Percentiles rank a stretch among this genome's conserved stretches.
Conservation (phyloP, 2,329 filamentous ascomycete species). For the Colletotrichum lini region DNA sequence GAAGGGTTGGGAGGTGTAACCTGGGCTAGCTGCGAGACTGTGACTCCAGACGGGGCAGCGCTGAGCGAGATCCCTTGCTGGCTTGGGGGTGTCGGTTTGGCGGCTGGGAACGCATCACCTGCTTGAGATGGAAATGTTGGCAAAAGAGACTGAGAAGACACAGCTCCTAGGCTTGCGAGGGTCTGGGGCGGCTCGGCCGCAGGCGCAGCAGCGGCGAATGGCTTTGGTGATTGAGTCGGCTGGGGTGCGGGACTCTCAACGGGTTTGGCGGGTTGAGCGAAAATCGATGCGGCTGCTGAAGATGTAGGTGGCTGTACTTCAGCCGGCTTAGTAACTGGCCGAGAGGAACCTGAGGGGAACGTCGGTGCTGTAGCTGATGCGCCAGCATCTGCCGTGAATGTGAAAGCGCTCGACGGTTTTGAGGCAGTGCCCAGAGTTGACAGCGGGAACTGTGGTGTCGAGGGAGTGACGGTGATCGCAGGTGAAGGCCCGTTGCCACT, state of each 20-base stretch:
- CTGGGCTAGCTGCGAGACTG: slow-evolving; percentile 24
- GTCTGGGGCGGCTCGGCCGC: slow-evolving; percentile 39
- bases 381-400: background rate
- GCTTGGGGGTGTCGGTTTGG: background rate
- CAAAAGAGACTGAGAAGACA: slow-evolving; percentile 17
- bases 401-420: slow-evolving; percentile 21
- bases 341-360: background rate
- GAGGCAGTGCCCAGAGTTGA: slow-evolving; percentile 7
- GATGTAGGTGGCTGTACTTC: background rate
- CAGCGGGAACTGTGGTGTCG: slow-evolving; percentile 38
- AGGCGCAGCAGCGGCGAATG: slow-evolving; percentile 33
- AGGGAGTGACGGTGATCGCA: slow-evolving; percentile 38
- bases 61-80: slow-evolving; percentile 2
- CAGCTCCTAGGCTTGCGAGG: background rate
- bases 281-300: background rate
- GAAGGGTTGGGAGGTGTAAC: slow-evolving; percentile 7
- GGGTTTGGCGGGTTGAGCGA: slow-evolving; percentile 34
- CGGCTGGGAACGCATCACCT: background rate
- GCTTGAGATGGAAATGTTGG: slow-evolving; percentile 19
- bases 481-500: slow-evolving; percentile 4
- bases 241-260: slow-evolving; percentile 44
- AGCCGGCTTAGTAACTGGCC: slow-evolving; percentile 40
- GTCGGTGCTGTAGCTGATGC: slow-evolving; percentile 8
- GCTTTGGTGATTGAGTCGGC: slow-evolving; percentile 8
- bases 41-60: background rate